Base-by-base conservation (phyloP, 805 yeast genomes). In the Schizosaccharomyces lindneri region DNA sequence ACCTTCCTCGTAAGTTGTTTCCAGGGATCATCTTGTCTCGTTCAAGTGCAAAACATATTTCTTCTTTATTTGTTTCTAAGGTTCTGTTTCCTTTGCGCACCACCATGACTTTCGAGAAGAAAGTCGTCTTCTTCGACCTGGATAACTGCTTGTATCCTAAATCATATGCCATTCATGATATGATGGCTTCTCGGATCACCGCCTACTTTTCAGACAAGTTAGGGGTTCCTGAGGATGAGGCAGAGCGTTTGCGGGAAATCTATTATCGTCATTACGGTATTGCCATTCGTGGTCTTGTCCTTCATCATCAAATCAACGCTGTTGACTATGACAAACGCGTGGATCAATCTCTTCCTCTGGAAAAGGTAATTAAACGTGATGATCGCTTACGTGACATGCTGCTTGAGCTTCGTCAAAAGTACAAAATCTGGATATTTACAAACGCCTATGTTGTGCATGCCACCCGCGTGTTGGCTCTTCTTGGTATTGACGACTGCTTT, bases 371-470 rank as follows among this genome's bases (percentile, higher is more conserved):
- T 62, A 70, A 73, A 59, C 93, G 87, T 48, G 61, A 48, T 48
- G 63, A 13, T 29, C 64, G 64, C 21, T 67, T 73, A 7, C 64
- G 72, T 15, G 62, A 66, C 21, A 64, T 73, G 69, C 67, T 73
- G n/a, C 63, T 64, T 59, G 41, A 64, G 11, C 63, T 73, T 51
- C 74, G 73, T 65, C 63, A 71, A n/a, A 78, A 80, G 64, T 80
- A 82, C 63, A 76, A 82, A 68, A 73, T 88, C 65, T 90, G 97
- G 97, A 76, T 90, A 55, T 84, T 87, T 68, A 90, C 97, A 4
- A 90, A 90, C 70, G 97, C 97, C 1, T 90, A 89, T 73, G 82
- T 83, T 68, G 87, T 80, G 68, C 97, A 90, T 72, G 97, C 89
- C 17, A 55, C 81, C 59, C 76, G 96, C 61, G 94, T 86, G 41